phyloP scores from a whole-genome alignment of 306 rosid genomes.

The Prosopis cineraria region DNA sequence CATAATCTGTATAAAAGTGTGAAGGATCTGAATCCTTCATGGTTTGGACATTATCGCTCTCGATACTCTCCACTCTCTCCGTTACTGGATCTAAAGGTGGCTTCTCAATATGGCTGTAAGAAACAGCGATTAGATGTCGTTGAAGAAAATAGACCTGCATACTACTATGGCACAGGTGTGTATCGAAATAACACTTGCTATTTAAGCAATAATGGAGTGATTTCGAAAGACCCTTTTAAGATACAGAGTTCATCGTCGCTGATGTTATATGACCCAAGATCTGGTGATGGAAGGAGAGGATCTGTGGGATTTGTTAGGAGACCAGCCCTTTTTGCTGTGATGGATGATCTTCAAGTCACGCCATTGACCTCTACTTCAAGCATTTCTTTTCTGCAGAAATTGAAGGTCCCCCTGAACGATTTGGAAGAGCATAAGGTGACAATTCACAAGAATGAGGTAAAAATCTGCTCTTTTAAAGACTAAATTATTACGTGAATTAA shows the following conservation, averaged over 20 bases:
- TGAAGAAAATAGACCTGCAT: neutral
- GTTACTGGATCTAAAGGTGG: neutral
- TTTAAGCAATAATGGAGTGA: neutral
- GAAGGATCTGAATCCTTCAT: neutral
- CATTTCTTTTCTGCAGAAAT: constrained; percentile 35
- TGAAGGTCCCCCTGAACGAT: constrained; percentile 23
- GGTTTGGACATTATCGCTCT: constrained; percentile 3
- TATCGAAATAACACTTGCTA: neutral
- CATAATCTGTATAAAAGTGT: constrained; percentile 27
- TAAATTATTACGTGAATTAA: no score
- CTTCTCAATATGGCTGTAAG: neutral
- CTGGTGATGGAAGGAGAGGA: constrained; percentile 22
- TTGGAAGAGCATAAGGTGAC: neutral
- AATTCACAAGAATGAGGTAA: constrained; percentile 18
- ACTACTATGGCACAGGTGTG: neutral
- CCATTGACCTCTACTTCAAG: constrained; percentile 19
- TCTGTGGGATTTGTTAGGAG: constrained; percentile 40
- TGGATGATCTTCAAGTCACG: constrained; percentile 41
- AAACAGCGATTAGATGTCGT: neutral
- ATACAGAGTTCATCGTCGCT: neutral
- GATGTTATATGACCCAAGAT: constrained; percentile 45
- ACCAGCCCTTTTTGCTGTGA: constrained; percentile 37
- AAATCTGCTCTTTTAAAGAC: no score
- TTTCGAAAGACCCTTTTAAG: neutral
- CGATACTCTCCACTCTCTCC: neutral